Conservation (phyloP, 2,329 filamentous ascomycete genomes). For the Magnaporthiopsis incrustans region DNA sequence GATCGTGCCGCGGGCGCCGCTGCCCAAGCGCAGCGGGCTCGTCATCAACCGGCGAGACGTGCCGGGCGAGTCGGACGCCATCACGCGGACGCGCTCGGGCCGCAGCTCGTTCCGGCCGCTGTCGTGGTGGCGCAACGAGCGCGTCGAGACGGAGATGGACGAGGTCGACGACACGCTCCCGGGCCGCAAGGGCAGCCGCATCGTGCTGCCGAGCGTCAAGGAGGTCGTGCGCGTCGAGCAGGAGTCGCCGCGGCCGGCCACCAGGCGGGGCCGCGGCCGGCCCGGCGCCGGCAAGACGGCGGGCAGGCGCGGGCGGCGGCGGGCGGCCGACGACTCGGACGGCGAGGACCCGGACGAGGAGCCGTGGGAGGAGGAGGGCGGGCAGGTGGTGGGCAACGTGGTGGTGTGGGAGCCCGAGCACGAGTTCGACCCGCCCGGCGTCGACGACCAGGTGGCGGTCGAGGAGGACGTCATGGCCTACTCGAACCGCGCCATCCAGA, state of each 20-base stretch:
- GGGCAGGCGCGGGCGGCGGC: conserved; percentile 7
- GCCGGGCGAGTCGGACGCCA: conserved; percentile 34
- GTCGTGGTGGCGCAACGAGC: conserved; percentile 81
- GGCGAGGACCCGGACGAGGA: conserved; percentile 42
- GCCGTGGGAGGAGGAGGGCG: conserved; percentile 63
- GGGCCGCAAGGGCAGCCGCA: conserved; percentile 32
- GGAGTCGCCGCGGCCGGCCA: conserved; percentile 23
- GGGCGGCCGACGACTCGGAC: conserved; percentile 31
- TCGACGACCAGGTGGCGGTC: conserved; percentile 47
- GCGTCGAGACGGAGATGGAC: conserved; percentile 52
- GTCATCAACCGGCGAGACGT: conserved; percentile 40
- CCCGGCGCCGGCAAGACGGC: conserved; percentile 12
- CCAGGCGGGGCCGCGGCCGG: conserved; percentile 9
- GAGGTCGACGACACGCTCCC: conserved; percentile 45
- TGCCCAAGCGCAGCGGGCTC: conserved; percentile 46
- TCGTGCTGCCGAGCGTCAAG: conserved; percentile 63
- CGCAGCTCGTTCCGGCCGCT: conserved; percentile 71
- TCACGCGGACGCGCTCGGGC: conserved; percentile 63
- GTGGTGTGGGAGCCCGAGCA: conserved; percentile 54
- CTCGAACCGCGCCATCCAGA: conserved; percentile 46
- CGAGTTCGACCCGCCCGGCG: conserved; percentile 43
- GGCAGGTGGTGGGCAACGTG: conserved; percentile 55
- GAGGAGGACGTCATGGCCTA: conserved; percentile 50
- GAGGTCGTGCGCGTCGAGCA: conserved; percentile 71
- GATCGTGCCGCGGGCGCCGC: conserved; percentile 44